Conservation (phyloP, 495 filamentous ascomycete genomes). For the Glutinoglossum americanum region DNA sequence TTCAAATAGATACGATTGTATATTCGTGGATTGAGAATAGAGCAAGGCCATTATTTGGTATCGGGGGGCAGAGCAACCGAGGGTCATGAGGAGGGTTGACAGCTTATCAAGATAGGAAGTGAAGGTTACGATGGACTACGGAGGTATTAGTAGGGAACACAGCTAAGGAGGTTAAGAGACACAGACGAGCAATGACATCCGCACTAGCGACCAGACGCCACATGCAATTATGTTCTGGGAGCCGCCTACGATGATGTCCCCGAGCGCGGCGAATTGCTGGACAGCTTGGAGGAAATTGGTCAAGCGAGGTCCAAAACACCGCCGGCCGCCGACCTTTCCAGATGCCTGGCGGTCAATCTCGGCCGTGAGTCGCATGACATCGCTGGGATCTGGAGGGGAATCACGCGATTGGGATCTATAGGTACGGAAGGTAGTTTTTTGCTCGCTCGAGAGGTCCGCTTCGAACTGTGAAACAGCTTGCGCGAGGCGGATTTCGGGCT, state of each 20-base stretch:
- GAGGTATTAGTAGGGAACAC: slow-evolving; percentile 12
- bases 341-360: slow-evolving; percentile 17
- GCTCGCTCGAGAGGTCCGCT: slow-evolving; percentile 18
- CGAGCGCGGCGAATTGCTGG: slow-evolving; percentile 23
- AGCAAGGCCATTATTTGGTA: slow-evolving; percentile 21
- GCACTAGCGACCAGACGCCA: slow-evolving; percentile 23
- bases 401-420: slow-evolving; percentile 8
- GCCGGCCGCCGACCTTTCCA: slow-evolving; percentile 10
- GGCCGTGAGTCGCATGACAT: slow-evolving; percentile 23
- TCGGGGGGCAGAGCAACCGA: slow-evolving; percentile 20
- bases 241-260: slow-evolving; percentile 23
- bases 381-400: slow-evolving; percentile 14
- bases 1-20: slow-evolving; percentile 21
- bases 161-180: slow-evolving; percentile 4
- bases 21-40: slow-evolving; percentile 18
- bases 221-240: slow-evolving; percentile 25
- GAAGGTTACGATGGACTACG: slow-evolving; percentile 12
- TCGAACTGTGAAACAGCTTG: slow-evolving; percentile 22
- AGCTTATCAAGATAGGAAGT: slow-evolving; percentile 21
- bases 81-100: slow-evolving; percentile 21
- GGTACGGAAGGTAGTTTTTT: slow-evolving; percentile 17
- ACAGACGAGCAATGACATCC: slow-evolving; percentile 20
- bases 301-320: slow-evolving; percentile 22
- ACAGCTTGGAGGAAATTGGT: slow-evolving; percentile 21
- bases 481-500: slow-evolving; percentile 20